Conservation (phyloP, 108 stramenopile genomes). For the Pelagomonas calceolata region DNA sequence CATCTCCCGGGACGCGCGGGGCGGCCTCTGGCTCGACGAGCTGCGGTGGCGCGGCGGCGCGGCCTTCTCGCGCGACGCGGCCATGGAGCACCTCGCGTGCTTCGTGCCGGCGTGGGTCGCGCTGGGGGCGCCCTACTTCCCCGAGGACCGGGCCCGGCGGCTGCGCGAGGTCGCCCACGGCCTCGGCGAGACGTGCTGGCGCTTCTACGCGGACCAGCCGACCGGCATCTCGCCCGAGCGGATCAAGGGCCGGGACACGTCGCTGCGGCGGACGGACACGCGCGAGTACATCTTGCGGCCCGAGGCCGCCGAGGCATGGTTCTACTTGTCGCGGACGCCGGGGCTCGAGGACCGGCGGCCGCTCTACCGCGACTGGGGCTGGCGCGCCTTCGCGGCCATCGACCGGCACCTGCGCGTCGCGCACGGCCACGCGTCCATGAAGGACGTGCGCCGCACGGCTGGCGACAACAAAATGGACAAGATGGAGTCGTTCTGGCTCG, state of each 20-base stretch:
- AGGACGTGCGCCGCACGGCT: slow-evolving; percentile 14
- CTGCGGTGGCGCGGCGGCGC: slow-evolving; percentile 4
- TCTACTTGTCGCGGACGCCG: slow-evolving; percentile 30
- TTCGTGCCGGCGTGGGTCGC: slow-evolving; percentile 42
- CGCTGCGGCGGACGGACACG: slow-evolving; percentile 14
- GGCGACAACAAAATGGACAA: slow-evolving; percentile 15
- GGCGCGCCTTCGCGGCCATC: slow-evolving; percentile 36
- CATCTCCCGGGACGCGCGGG: slow-evolving; percentile 11
- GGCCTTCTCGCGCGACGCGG: background rate
- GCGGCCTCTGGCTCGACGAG: slow-evolving; percentile 17
- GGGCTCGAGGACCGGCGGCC: background rate
- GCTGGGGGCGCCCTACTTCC: slow-evolving; percentile 20
- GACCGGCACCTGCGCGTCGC: slow-evolving; percentile 28
- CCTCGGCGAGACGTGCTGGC: slow-evolving; percentile 15
- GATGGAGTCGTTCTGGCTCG: slow-evolving; percentile 49
- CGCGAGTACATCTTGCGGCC: slow-evolving; percentile 44
- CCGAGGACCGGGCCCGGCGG: background rate
- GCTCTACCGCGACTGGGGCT: slow-evolving; percentile 41
- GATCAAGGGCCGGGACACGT: slow-evolving; percentile 1
- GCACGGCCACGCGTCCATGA: slow-evolving; percentile 28
- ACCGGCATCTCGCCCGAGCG: slow-evolving; percentile 46
- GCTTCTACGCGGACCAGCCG: slow-evolving; percentile 29
- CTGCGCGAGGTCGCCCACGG: slow-evolving; percentile 16
- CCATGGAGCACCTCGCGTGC: slow-evolving; percentile 45
- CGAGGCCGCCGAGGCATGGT: slow-evolving; percentile 40